Conservation (phyloP, 2,329 filamentous ascomycete species). For the Xylaria sp. region DNA sequence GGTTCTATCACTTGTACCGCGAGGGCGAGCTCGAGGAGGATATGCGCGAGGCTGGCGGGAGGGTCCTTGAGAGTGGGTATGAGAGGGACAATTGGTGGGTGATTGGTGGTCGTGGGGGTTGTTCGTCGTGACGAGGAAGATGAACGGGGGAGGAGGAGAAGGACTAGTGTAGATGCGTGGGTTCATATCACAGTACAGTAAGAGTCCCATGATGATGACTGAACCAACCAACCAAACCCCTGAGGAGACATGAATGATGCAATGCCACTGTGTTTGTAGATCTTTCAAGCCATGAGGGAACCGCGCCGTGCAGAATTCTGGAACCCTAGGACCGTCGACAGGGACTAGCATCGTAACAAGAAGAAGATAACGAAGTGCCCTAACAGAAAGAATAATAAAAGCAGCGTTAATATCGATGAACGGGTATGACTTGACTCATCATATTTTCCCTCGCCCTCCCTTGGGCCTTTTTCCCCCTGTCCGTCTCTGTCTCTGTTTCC, state of each 20-base stretch:
- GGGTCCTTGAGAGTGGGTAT: slow-evolving; percentile 75
- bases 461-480: not conserved
- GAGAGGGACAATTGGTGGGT: slow-evolving; percentile 99
- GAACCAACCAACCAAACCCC: too few species aligned
- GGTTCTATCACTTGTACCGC: slow-evolving; percentile 91
- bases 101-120: slow-evolving; percentile 45
- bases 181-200: too few species aligned
- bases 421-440: slow-evolving; percentile 7
- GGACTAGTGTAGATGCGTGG: too few species aligned
- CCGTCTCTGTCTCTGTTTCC: not conserved
- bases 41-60: slow-evolving; percentile 66
- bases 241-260: not conserved
- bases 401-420: slow-evolving; percentile 4
- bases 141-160: too few species aligned
- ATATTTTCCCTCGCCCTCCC: slow-evolving; percentile 3
- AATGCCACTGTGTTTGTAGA: not conserved
- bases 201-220: too few species aligned
- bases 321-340: not conserved
- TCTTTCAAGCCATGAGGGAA: not conserved
- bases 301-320: too few species aligned
- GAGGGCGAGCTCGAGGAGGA: slow-evolving; percentile 83
- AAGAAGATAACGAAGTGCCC: not conserved
- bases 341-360: not conserved
- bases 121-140: not conserved
- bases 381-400: not conserved